phyloP scores from a whole-genome alignment of 352 stramenopile species.

The Saprolegnia parasitica region DNA sequence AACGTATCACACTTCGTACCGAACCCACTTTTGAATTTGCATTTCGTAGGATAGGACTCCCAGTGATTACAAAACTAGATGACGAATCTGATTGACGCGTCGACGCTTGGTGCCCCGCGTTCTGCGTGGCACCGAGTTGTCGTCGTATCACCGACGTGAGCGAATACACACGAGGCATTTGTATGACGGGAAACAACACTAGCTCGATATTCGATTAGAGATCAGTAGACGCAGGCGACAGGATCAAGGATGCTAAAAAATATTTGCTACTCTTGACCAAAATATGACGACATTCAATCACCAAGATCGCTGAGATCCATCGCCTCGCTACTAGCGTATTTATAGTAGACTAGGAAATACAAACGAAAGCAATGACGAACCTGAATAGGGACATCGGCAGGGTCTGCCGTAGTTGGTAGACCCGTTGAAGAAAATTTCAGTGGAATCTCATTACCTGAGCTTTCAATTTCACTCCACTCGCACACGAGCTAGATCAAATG shows the following conservation, averaged over 20 bases:
- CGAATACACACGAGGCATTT: conserved; percentile 87
- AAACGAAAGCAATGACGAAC: conserved; percentile 72
- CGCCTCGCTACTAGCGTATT: neutral
- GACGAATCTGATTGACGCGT: conserved; percentile 83
- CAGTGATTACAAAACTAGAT: conserved; percentile 86
- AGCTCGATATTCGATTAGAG: conserved; percentile 29
- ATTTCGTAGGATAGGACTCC: conserved; percentile 4
- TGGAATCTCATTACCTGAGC: conserved; percentile 91
- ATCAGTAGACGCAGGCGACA: neutral
- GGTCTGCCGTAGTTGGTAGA: conserved; percentile 37
- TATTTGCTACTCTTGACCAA: conserved; percentile 91
- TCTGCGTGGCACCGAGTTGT: conserved; percentile 60
- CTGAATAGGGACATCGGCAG: conserved; percentile 87
- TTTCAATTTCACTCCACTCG: conserved; percentile 33
- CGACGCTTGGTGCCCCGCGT: conserved; percentile 59
- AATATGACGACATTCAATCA: conserved; percentile 85
- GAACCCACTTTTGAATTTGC: neutral
- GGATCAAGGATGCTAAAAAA: conserved; percentile 77
- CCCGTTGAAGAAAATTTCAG: conserved; percentile 71
- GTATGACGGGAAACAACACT: conserved; percentile 80
- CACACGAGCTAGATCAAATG: neutral
- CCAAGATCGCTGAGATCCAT: conserved; percentile 88
- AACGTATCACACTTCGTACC: too few relatives aligned
- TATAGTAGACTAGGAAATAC: too few relatives aligned
- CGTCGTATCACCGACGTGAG: conserved; percentile 58